Percentiles rank a stretch among this genome's conserved stretches.
phyloP scores from a whole-genome alignment of 2,329 filamentous ascomycete genomes.

The Oidium heveae region DNA sequence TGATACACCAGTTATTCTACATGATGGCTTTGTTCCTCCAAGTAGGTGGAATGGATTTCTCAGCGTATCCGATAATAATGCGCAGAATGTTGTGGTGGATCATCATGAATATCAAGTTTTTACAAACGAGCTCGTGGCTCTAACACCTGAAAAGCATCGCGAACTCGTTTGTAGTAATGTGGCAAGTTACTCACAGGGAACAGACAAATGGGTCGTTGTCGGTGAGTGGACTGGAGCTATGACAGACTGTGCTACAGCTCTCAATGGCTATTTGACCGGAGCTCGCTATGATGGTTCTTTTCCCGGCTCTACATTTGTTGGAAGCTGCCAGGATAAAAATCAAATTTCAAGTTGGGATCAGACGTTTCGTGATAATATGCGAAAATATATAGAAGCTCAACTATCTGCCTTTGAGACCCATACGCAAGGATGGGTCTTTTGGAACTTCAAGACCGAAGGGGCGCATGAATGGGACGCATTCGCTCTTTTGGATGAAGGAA shows the following conservation, averaged over 20 bases:
- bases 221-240: constrained; percentile 46
- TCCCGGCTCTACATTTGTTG: constrained; percentile 21
- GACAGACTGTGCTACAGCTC: constrained; percentile 29
- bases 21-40: constrained; percentile 28
- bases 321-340: constrained; percentile 27
- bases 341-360: constrained; percentile 21
- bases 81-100: constrained; percentile 25
- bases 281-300: constrained; percentile 31
- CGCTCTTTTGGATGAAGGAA: constrained; percentile 21
- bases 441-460: constrained; percentile 31
- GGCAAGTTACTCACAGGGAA: constrained; percentile 19
- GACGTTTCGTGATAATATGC: constrained; percentile 19
- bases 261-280: constrained; percentile 31
- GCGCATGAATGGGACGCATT: constrained; percentile 28
- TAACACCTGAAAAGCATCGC: constrained; percentile 26
- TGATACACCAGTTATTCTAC: constrained; percentile 26
- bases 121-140: constrained; percentile 22
- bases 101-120: constrained; percentile 48
- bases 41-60: constrained; percentile 36
- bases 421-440: constrained; percentile 29
- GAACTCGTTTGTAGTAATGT: constrained; percentile 29
- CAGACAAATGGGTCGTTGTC: constrained; percentile 40
- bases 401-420: constrained; percentile 24
- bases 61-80: constrained; percentile 21
- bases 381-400: constrained; percentile 28